These are phyloP conservation scores for Paramecium biaurelia DNA, from an alignment of 73 alveolate species.

Conservation along the genomic window DNA sequence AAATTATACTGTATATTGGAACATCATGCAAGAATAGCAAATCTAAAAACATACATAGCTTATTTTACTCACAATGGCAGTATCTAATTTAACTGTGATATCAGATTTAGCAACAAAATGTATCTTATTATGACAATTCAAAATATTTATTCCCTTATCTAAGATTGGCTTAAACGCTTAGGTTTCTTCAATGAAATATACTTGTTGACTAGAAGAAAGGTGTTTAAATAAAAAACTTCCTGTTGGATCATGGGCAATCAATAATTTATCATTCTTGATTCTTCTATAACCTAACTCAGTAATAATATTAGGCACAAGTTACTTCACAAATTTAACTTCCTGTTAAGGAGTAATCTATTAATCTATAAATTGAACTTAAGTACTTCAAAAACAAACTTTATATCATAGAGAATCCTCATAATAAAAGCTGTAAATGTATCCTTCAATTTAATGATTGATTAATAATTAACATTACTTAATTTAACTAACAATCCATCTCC, in stretches of 20 bases:
- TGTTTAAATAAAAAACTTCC: constrained; percentile 39
- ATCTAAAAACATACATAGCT: background rate
- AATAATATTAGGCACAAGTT: background rate
- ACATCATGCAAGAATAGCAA: background rate
- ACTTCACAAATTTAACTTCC: background rate
- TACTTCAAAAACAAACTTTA: background rate
- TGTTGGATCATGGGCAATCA: constrained; percentile 29
- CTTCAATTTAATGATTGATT: background rate
- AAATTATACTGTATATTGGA: background rate
- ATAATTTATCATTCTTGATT: background rate
- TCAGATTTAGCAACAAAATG: background rate
- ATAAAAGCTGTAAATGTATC: background rate
- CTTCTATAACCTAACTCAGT: background rate
- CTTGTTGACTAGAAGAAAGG: background rate
- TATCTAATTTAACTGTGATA: background rate
- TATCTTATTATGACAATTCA: background rate
- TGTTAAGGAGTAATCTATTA: background rate
- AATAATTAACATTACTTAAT: background rate
- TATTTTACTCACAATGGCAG: constrained; percentile 28
- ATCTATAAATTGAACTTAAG: background rate
- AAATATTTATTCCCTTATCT: background rate
- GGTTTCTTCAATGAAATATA: background rate
- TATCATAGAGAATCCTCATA: background rate
- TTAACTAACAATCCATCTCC: constrained; percentile 1
- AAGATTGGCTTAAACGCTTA: background rate